A percentile compares a stretch with the other conserved stretches of the same genome.
Conservation (phyloP, 495 filamentous ascomycete genomes). For the Neurospora sublineolata region DNA sequence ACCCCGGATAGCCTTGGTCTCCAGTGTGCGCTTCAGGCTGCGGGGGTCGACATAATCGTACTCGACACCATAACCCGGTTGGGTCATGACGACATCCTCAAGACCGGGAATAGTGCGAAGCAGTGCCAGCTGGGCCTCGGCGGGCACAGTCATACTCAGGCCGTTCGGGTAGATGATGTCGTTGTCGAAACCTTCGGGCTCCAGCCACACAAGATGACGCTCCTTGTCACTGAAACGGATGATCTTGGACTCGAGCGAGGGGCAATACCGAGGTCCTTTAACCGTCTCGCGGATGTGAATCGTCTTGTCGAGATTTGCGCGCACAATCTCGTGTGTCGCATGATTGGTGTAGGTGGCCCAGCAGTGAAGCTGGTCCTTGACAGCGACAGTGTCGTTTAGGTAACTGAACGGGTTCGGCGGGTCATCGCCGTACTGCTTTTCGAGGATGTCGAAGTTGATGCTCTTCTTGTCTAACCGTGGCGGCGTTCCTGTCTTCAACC, state of each 20-base stretch:
- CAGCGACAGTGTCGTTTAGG: constrained; percentile 63
- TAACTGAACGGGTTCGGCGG: constrained; percentile 88
- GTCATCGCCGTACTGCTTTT: constrained; percentile 68
- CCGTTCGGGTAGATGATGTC: constrained; percentile 94
- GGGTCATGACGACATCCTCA: constrained; percentile 85
- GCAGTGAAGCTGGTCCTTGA: constrained; percentile 71
- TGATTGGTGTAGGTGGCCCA: constrained; percentile 78
- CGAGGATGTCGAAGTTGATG: constrained; percentile 65
- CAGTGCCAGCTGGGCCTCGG: constrained; percentile 70
- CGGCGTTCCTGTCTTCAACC: constrained; percentile 92
- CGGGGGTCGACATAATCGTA: constrained; percentile 98
- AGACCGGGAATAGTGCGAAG: constrained; percentile 76
- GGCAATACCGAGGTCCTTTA: constrained; percentile 88
- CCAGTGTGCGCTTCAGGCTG: constrained; percentile 70
- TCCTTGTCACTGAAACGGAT: constrained; percentile 71
- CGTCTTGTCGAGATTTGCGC: constrained; percentile 78
- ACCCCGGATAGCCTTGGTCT: constrained; percentile 84
- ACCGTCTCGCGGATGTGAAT: constrained; percentile 95
- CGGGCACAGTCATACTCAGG: constrained; percentile 91
- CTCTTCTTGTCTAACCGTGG: constrained; percentile 72
- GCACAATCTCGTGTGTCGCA: constrained; percentile 70
- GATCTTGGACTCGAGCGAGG: constrained; percentile 88
- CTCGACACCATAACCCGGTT: constrained; percentile 94
- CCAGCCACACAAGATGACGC: constrained; percentile 87
- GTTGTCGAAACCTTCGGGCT: constrained; percentile 89